These are phyloP conservation scores for Helotiales sp. DNA, from an alignment of 2,329 filamentous ascomycete genomes.

Conservation along the genomic window DNA sequence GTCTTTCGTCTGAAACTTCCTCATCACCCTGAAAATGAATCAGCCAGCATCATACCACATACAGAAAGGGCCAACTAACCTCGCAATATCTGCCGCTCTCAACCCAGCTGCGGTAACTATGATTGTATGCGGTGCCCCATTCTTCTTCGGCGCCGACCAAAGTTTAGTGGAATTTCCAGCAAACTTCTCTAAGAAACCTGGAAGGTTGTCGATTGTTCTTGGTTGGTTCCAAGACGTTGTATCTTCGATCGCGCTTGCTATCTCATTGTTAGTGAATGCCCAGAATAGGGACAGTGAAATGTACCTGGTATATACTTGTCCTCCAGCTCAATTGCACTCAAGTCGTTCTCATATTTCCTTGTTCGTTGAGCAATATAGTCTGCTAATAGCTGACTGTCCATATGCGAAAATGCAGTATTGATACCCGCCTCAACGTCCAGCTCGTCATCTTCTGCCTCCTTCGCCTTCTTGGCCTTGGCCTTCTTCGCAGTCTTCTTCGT, in stretches of 20 bases:
- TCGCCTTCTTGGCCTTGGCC: conserved; percentile 58
- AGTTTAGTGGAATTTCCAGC: conserved; percentile 59
- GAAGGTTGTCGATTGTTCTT: conserved; percentile 70
- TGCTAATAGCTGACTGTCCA: conserved; percentile 81
- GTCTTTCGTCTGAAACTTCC: conserved; percentile 78
- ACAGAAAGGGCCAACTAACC: conserved; percentile 42
- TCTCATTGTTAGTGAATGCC: neutral
- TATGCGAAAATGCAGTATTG: conserved; percentile 76
- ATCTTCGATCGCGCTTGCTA: conserved; percentile 75
- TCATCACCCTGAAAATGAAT: conserved; percentile 56
- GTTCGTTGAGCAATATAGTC: conserved; percentile 84
- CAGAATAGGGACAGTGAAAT: conserved; percentile 17
- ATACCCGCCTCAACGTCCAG: conserved; percentile 71
- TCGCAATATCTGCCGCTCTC: conserved; percentile 80
- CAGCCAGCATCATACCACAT: neutral
- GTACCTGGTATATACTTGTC: conserved; percentile 79
- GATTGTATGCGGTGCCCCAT: conserved; percentile 79
- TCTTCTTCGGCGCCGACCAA: conserved; percentile 61
- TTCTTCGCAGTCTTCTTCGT: conserved; percentile 40
- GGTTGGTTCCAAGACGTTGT: conserved; percentile 71
- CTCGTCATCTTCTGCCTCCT: conserved; percentile 55
- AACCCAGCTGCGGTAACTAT: conserved; percentile 84
- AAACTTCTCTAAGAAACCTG: conserved; percentile 73
- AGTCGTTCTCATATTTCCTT: conserved; percentile 72
- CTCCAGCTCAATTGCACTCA: conserved; percentile 81